Evolutionary conservation across 257 asterid genomes (phyloP).

Genomic region (Solanum microdontum): DNA sequence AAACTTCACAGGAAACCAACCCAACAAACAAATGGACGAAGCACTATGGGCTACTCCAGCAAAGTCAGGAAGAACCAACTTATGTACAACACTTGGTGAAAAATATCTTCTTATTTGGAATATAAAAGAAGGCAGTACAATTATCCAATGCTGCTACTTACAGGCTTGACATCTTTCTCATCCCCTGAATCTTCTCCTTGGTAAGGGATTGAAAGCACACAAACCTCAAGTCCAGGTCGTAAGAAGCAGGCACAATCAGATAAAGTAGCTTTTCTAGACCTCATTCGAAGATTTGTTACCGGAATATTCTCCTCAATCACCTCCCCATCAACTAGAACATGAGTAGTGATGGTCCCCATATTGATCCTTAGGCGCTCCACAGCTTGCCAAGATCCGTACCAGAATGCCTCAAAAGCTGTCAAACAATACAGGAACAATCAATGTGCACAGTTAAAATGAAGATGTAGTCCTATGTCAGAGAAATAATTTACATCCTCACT

Average conservation of each 20-base stretch:
- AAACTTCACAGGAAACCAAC: not conserved
- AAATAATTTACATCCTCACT: not conserved
- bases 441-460: not conserved
- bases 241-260: slow-evolving; percentile 67
- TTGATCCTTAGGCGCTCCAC: slow-evolving; percentile 51
- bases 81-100: not conserved
- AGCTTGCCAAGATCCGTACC: slow-evolving; percentile 60
- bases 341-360: slow-evolving; percentile 36
- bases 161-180: slow-evolving; percentile 30
- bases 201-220: slow-evolving; percentile 30
- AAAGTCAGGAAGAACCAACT: not conserved
- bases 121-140: slow-evolving; percentile 1
- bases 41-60: not conserved
- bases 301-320: slow-evolving; percentile 48
- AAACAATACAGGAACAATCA: slow-evolving; percentile 4
- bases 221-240: slow-evolving; percentile 77
- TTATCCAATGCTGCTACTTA: slow-evolving; percentile 19
- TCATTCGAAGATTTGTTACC: slow-evolving; percentile 52
- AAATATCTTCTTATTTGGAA: not conserved
- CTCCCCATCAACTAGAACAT: slow-evolving; percentile 29
- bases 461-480: not conserved
- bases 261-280: slow-evolving; percentile 62
- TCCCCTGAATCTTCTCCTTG: slow-evolving; percentile 25
- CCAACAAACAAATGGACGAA: not conserved
- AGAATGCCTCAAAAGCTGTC: slow-evolving; percentile 81